phyloP scores from a whole-genome alignment of 805 yeast species.

The Hanseniaspora guilliermondii region DNA sequence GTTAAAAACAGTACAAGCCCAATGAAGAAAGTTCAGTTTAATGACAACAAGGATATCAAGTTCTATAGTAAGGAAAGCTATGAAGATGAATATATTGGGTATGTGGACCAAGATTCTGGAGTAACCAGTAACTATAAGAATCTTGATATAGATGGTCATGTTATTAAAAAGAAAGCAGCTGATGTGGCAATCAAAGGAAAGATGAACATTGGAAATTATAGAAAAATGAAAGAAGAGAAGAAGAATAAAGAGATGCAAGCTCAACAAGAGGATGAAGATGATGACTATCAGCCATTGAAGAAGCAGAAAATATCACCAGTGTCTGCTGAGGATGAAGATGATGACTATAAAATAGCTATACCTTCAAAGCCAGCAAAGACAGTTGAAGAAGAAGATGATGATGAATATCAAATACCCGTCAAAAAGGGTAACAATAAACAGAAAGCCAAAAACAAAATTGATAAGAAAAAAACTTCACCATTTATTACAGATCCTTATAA shows the following conservation, averaged over 20 bases:
- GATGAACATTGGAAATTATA: conserved; percentile 1
- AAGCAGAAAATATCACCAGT: background rate
- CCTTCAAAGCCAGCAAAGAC: background rate
- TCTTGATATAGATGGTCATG: background rate
- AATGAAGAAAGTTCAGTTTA: conserved; percentile 2
- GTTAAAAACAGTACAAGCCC: background rate
- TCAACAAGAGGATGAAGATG: conserved; percentile 4
- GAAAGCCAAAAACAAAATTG: background rate
- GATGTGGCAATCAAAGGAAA: background rate
- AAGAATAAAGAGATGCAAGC: background rate
- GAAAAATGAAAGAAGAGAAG: background rate
- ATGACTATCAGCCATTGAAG: conserved; percentile 2
- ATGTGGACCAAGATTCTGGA: background rate
- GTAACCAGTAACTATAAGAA: background rate
- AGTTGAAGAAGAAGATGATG: background rate
- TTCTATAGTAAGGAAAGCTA: background rate
- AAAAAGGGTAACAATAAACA: background rate
- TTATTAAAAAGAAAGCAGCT: background rate
- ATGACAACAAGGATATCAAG: background rate
- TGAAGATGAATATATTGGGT: conserved; percentile 4
- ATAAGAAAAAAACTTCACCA: background rate
- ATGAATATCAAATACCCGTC: background rate
- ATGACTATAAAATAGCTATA: background rate
- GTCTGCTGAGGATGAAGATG: background rate
- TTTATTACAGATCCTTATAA: conserved; percentile 11